Evolutionary conservation across 257 asterid species (phyloP).

Genomic region (Nicotiana undulata): DNA sequence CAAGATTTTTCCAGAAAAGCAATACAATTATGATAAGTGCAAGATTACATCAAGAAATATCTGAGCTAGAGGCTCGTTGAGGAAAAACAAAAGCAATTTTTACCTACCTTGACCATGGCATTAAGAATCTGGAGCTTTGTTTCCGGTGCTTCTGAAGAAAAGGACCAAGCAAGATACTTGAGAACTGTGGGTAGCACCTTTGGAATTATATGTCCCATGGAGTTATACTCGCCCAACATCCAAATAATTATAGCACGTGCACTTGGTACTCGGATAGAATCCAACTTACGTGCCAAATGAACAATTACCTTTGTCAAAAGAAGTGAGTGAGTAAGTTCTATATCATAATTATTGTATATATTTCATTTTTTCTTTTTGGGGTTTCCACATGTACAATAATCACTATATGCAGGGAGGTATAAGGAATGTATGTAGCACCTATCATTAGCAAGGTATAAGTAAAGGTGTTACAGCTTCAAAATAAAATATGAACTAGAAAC

Average conservation of each 20-base stretch:
- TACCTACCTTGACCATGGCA: slow-evolving; percentile 71
- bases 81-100: slow-evolving; percentile 6
- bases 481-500: not conserved
- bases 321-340: slow-evolving; percentile 10
- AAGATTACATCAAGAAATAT: not conserved
- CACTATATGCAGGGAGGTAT: not conserved
- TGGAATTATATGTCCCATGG: slow-evolving; percentile 47
- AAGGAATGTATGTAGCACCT: not conserved
- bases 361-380: not conserved
- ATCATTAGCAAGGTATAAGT: not conserved
- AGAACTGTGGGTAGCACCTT: slow-evolving; percentile 62
- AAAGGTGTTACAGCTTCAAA: not conserved
- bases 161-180: slow-evolving; percentile 67
- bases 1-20: not conserved
- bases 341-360: not conserved
- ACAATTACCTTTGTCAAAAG: slow-evolving; percentile 59
- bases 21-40: not conserved
- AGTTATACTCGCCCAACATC: slow-evolving; percentile 89
- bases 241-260: slow-evolving; percentile 93
- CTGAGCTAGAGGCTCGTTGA: not conserved
- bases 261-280: slow-evolving; percentile 60
- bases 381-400: not conserved
- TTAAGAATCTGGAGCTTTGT: slow-evolving; percentile 89
- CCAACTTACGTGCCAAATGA: slow-evolving; percentile 72
- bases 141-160: slow-evolving; percentile 65